phyloP scores from a whole-genome alignment of 148 eudicot species.

The Persicaria tinctoria region DNA sequence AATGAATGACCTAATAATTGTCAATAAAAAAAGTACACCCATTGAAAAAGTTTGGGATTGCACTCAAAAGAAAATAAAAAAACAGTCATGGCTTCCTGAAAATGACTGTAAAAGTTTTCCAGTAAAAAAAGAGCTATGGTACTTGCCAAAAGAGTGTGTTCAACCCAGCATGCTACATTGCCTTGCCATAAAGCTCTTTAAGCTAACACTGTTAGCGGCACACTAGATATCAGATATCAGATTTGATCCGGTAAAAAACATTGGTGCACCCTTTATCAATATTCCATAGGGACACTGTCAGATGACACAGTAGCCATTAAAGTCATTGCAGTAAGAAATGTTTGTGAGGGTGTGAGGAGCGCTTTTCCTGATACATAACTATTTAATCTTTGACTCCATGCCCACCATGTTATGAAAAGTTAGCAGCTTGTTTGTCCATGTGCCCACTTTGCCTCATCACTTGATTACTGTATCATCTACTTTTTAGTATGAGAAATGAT shows the following conservation, averaged over 20 bases:
- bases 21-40: conserved; percentile 4
- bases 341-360: neutral
- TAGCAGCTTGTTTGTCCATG: neutral
- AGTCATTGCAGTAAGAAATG: neutral
- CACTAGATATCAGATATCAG: too few relatives aligned
- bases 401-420: conserved; percentile 7
- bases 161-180: neutral
- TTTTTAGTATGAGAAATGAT: neutral
- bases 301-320: neutral
- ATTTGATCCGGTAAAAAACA: neutral
- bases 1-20: conserved; percentile 10
- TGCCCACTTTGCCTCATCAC: conserved; percentile 3
- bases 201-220: neutral
- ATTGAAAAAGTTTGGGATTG: neutral
- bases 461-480: neutral
- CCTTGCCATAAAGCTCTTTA: neutral
- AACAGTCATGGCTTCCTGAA: conserved; percentile 3
- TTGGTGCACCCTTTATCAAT: neutral
- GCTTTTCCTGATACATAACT: conserved; percentile 9
- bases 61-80: neutral
- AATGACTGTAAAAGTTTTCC: neutral
- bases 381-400: conserved; percentile 6
- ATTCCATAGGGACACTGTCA: neutral
- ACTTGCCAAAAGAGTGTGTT: conserved; percentile 5
- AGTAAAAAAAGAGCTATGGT: neutral